These are phyloP conservation scores for Gossypium anomalum DNA, from an alignment of 345 rosid species.

Conservation along the genomic window DNA sequence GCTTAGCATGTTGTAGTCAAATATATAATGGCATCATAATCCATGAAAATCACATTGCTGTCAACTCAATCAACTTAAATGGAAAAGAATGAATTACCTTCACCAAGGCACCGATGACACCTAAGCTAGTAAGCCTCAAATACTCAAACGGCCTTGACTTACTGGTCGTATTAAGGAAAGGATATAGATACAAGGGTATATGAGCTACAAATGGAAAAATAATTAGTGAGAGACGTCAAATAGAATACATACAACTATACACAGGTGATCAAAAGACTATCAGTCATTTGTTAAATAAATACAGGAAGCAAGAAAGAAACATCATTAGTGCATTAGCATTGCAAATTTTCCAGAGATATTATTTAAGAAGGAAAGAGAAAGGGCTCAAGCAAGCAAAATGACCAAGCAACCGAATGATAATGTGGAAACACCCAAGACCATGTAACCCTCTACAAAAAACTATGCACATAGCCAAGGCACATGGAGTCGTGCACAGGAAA, in stretches of 20 bases:
- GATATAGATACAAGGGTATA: constrained; percentile 86
- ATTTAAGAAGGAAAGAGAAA: background rate
- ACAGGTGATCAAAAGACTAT: background rate
- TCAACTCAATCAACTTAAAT: constrained; percentile 1
- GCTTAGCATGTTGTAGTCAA: background rate
- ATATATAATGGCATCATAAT: background rate
- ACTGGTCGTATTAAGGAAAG: constrained; percentile 91
- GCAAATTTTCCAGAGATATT: background rate
- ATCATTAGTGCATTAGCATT: background rate
- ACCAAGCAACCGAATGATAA: background rate
- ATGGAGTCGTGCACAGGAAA: background rate
- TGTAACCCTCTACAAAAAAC: background rate
- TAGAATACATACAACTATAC: background rate
- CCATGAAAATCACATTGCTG: constrained; percentile 1
- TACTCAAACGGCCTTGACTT: constrained; percentile 97
- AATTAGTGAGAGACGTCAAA: constrained; percentile 2
- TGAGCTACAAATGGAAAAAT: constrained; percentile 60
- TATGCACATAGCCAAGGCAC: background rate
- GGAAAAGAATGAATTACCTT: constrained; percentile 52
- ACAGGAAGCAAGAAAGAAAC: background rate
- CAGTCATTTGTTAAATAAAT: background rate
- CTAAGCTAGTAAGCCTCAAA: constrained; percentile 92
- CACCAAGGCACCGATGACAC: constrained; percentile 99
- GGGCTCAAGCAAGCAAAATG: background rate
- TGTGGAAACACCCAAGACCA: background rate